phyloP scores from a whole-genome alignment of 306 rosid genomes.

The Corylus americana region DNA sequence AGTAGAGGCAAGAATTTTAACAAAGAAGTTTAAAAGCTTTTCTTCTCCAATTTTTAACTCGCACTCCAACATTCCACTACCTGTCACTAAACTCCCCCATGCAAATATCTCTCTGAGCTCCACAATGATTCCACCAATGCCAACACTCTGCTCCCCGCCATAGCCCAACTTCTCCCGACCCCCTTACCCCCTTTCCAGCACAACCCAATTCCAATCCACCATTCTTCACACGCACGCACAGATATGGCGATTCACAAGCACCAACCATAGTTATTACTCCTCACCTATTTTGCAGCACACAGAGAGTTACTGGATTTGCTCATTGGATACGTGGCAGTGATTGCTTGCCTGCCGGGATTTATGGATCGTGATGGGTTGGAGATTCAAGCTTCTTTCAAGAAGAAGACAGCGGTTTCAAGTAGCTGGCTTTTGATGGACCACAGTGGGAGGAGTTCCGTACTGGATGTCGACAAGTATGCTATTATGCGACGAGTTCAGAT shows the following conservation, averaged over 20 bases:
- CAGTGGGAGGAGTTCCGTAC: slow-evolving; percentile 41
- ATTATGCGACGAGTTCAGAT: slow-evolving; percentile 72
- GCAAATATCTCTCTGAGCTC: slow-evolving; percentile 22
- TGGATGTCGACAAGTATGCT: slow-evolving; percentile 76
- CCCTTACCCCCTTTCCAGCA: not conserved
- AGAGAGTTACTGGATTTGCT: not conserved
- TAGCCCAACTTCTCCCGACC: slow-evolving; percentile 2
- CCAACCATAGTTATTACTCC: not conserved
- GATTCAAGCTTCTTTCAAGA: slow-evolving; percentile 42
- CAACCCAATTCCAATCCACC: not conserved
- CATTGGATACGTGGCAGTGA: not conserved
- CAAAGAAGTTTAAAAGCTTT: not conserved
- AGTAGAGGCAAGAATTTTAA: not conserved
- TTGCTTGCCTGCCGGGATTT: not conserved
- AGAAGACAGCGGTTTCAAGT: slow-evolving; percentile 56
- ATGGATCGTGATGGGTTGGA: slow-evolving; percentile 40
- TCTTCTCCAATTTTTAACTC: slow-evolving; percentile 2
- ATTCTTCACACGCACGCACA: not conserved
- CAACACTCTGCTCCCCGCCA: slow-evolving; percentile 24
- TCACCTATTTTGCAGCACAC: not conserved
- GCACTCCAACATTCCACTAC: not conserved
- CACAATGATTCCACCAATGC: slow-evolving; percentile 24
- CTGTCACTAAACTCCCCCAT: slow-evolving; percentile 24
- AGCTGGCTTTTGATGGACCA: slow-evolving; percentile 72
- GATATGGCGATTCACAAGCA: slow-evolving; percentile 1